Evolutionary conservation across 2,329 filamentous ascomycete species (phyloP), one percentile per base, ranked within the genome.

Genomic region (Trichophyton verrucosum): DNA sequence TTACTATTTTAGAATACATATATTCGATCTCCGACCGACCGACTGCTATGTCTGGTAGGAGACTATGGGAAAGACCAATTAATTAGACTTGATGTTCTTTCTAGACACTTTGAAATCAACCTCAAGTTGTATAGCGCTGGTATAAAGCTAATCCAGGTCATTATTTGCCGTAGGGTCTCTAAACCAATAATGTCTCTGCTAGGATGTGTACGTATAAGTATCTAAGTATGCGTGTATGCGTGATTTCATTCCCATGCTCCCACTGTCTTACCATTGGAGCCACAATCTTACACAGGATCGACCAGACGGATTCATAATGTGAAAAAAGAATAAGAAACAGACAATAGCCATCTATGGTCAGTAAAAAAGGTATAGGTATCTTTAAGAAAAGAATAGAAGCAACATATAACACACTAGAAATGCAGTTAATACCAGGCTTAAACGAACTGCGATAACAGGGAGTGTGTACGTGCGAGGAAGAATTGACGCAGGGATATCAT

Each of bases 401-500:
- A 55, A 36, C 27, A 9, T 20, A 55, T 30, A 36, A 36, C 51
- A 53, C 15, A 20, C 51, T 55, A n/a, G 51, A 55, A 9, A 55
- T 55, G 51, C 51, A 55, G 22, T 27, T 13, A 36, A 38, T 38
- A 38, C 30, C 24, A 27, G 27, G 30, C 13, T n/a, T 36, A 33
- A 36, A 55, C 30, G 51, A 36, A 3, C 51, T 30, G 51, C 24
- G 15, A 38, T 9, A 13, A 13, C 3, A 38, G 33, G 2, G 33
- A 38, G 33, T 3, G 33, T 38, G 33, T 13, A 13, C 8, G 33
- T 11, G 33, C 11, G 33, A 55, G 51, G 17, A 15, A 20, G 51
- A 36, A 55, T 36, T 17, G 51, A 55, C 51, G 51, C 51, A 55
- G 51, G 51, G 51, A 55, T 55, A 55, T 55, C 51, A 36, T 55